Evolutionary conservation across 257 asterid genomes (phyloP), one percentile per base, ranked within the genome.

Genomic region (Scutellaria minor): DNA sequence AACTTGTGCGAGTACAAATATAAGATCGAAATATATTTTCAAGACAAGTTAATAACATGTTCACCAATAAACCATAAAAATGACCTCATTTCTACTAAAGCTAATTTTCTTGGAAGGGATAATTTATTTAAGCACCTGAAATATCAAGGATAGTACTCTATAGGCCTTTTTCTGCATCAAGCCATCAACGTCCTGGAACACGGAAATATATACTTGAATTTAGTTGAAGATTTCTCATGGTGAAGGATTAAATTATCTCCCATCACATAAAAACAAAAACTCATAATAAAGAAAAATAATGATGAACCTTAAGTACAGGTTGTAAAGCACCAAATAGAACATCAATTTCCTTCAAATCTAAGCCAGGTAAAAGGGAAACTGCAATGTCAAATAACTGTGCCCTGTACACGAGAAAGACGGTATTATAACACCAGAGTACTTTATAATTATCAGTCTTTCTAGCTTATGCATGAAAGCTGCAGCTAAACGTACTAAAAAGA

Each of bases 81-180:
- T 22, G 7, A 24, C 24, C n/a, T 44, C 51, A 51, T 53, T 9
- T 61, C 59, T 18, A 62, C 13, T 41, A 7, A 9, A n/a, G 57
- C 55, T 50, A 71, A 39, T 64, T 68, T 31, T 51, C 70, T 39
- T 45, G 51, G 60, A 46, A 24, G 51, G 40, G 64, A 62, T 3
- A 3, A 31, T 27, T 51, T 62, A 76, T 4, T 57, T 4, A 40
- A 80, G 79, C 81, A 90, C 98, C 97, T 76, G 85, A 70, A 90
- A 81, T 80, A 95, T 83, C 72, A 83, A 73, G 22, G 96, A 87
- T 9, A 90, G 88, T 66, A 85, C 97, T 79, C 91, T 87, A 68
- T 95, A 92, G 50, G 94, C 96, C 86, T 83, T 92, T 83, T 95
- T 95, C 87, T 95, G 99, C 80, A 95, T 81, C 84, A 84, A 64